Percentiles rank a stretch among this genome's conserved stretches.
Evolutionary conservation across 148 eudicot species (phyloP).

Genomic region (Rhododendron molle): DNA sequence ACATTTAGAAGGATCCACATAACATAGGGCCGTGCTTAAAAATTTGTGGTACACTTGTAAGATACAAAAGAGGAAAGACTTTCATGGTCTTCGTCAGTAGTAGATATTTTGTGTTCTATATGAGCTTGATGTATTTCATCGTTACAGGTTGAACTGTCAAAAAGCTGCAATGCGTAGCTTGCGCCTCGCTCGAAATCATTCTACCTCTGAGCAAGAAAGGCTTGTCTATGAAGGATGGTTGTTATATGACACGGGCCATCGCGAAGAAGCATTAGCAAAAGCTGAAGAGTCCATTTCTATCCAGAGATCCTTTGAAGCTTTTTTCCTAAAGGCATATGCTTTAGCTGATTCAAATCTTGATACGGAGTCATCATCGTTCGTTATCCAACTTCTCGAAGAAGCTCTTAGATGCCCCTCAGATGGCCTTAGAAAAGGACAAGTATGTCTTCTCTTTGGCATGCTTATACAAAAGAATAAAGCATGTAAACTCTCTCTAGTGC

Average conservation of each 20-base stretch:
- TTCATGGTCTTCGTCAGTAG: neutral
- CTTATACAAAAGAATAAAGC: neutral
- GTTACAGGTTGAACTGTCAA: slow-evolving; percentile 70
- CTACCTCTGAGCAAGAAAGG: slow-evolving; percentile 71
- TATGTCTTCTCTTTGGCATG: slow-evolving; percentile 22
- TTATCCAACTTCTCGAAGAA: slow-evolving; percentile 72
- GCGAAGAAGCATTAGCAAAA: slow-evolving; percentile 80
- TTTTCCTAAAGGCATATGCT: slow-evolving; percentile 84
- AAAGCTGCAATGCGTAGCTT: slow-evolving; percentile 89
- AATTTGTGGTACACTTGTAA: neutral
- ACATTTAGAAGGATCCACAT: neutral
- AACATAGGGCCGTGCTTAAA: neutral
- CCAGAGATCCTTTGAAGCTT: slow-evolving; percentile 87
- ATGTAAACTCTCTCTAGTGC: neutral
- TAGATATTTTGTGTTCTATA: neutral
- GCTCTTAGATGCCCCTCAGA: slow-evolving; percentile 93
- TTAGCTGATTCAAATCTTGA: slow-evolving; percentile 85
- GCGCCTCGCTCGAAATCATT: slow-evolving; percentile 63
- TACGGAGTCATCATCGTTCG: slow-evolving; percentile 60
- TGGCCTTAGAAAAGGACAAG: slow-evolving; percentile 93
- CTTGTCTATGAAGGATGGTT: slow-evolving; percentile 93
- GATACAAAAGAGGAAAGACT: neutral
- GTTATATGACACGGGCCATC: slow-evolving; percentile 86
- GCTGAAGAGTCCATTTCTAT: slow-evolving; percentile 75
- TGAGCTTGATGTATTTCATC: neutral